phyloP scores from a whole-genome alignment of 1,139 yeast species.

The Lodderomyces pseudojiufengensis region DNA sequence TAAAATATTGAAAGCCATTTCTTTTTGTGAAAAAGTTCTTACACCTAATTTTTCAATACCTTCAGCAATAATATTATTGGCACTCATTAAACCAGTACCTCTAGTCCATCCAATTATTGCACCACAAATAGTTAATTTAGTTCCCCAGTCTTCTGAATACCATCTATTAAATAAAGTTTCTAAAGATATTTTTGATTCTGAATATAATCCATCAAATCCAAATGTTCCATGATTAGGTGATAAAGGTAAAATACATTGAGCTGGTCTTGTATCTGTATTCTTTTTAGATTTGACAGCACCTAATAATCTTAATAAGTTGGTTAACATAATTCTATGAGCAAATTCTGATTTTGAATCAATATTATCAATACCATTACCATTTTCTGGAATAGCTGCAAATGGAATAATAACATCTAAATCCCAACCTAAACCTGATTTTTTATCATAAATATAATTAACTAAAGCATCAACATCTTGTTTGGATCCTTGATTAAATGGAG shows the following conservation, averaged over 20 bases:
- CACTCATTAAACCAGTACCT: slow-evolving; percentile 99
- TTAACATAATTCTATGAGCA: slow-evolving; percentile 97
- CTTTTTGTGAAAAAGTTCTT: slow-evolving; percentile 96
- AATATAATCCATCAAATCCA: slow-evolving; percentile 96
- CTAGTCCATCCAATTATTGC: slow-evolving; percentile 99
- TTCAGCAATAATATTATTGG: slow-evolving; percentile 94
- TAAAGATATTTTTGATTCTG: slow-evolving; percentile 91
- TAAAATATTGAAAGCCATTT: slow-evolving; percentile 96
- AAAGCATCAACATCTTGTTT: slow-evolving; percentile 88
- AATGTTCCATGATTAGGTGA: slow-evolving; percentile 99
- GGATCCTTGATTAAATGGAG: slow-evolving; percentile 98
- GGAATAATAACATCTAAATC: slow-evolving; percentile 95
- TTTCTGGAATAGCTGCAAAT: slow-evolving; percentile 98
- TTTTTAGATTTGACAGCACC: slow-evolving; percentile 88
- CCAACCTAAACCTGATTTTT: slow-evolving; percentile 95
- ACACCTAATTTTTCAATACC: slow-evolving; percentile 95
- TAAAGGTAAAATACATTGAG: slow-evolving; percentile 92
- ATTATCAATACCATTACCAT: slow-evolving; percentile 90
- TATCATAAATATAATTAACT: slow-evolving; percentile 79
- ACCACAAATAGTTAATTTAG: slow-evolving; percentile 94
- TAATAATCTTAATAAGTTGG: slow-evolving; percentile 86
- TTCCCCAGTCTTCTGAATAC: slow-evolving; percentile 96
- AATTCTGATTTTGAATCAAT: slow-evolving; percentile 94
- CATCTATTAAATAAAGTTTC: slow-evolving; percentile 98
- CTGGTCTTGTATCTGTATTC: slow-evolving; percentile 92